Conservation (phyloP, 306 rosid genomes). For the Cucumis melo region DNA sequence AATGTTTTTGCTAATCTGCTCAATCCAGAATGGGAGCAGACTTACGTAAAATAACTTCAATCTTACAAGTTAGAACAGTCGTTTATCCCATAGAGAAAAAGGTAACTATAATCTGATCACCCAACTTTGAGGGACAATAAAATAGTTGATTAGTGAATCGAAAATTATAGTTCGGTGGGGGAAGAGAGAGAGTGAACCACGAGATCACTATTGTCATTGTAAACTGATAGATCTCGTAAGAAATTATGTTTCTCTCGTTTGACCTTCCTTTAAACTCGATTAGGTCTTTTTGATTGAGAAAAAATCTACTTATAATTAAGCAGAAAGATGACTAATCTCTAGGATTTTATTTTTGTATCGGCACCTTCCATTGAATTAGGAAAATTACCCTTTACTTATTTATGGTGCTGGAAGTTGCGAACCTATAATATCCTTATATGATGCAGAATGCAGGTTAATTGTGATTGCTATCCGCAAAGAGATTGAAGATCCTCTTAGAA, state of each 20-base stretch:
- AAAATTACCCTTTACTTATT: background rate
- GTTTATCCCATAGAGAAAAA: background rate
- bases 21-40: background rate
- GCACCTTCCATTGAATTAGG: too few relatives aligned
- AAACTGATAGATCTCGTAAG: background rate
- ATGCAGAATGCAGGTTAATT: constrained; percentile 48
- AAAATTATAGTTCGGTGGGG: background rate
- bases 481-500: constrained; percentile 34
- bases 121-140: background rate
- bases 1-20: background rate
- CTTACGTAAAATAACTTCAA: background rate
- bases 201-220: background rate
- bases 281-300: too few relatives aligned
- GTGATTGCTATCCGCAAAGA: constrained; percentile 47
- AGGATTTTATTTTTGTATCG: too few relatives aligned
- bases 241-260: too few relatives aligned
- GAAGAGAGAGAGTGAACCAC: background rate
- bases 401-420: background rate
- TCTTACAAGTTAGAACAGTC: background rate
- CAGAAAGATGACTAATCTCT: too few relatives aligned
- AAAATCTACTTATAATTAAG: too few relatives aligned
- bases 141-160: background rate
- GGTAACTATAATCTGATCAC: background rate
- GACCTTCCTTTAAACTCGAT: too few relatives aligned
- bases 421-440: background rate